These are phyloP conservation scores for Beauveria asiatica DNA, from an alignment of 2,329 filamentous ascomycete genomes.

Conservation along the genomic window DNA sequence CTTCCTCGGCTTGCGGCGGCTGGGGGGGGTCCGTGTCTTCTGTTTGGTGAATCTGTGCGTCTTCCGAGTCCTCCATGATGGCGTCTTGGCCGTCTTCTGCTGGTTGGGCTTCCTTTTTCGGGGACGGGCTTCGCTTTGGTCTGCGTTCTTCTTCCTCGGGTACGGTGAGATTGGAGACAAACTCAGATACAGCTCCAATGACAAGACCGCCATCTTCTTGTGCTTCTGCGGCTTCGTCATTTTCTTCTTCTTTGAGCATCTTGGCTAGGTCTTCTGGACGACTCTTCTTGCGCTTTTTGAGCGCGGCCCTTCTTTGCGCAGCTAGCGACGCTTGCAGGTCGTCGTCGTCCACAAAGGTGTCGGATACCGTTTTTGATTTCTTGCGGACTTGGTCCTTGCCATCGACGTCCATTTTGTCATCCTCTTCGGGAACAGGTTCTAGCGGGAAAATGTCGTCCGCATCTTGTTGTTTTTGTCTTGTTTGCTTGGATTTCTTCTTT, in stretches of 20 bases:
- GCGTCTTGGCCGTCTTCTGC: constrained; percentile 29
- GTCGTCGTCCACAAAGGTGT: constrained; percentile 79
- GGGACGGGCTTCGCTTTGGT: constrained; percentile 32
- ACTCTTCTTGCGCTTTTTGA: constrained; percentile 86
- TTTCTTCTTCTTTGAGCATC: constrained; percentile 60
- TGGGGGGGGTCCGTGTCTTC: constrained; percentile 20
- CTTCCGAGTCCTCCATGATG: constrained; percentile 32
- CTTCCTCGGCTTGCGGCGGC: constrained; percentile 48
- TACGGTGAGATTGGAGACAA: constrained; percentile 76
- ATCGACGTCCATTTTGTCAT: constrained; percentile 69
- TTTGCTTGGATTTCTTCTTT: constrained; percentile 77
- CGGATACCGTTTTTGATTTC: constrained; percentile 58
- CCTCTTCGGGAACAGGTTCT: constrained; percentile 28
- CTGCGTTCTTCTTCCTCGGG: constrained; percentile 49
- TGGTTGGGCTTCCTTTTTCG: constrained; percentile 26
- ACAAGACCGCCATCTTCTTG: constrained; percentile 54
- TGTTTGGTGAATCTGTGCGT: constrained; percentile 29
- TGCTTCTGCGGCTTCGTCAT: constrained; percentile 38
- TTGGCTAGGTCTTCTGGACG: constrained; percentile 81
- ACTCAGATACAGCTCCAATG: constrained; percentile 94
- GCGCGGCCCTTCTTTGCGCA: constrained; percentile 67
- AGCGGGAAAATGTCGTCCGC: constrained; percentile 51
- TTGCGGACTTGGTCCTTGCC: constrained; percentile 38
- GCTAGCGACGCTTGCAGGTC: constrained; percentile 82
- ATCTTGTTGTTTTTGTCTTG: constrained; percentile 58